Percentiles rank a stretch among this genome's conserved stretches.
These are phyloP conservation scores for Colletotrichum sp. DNA, from an alignment of 2,329 filamentous ascomycete genomes.

Conservation along the genomic window DNA sequence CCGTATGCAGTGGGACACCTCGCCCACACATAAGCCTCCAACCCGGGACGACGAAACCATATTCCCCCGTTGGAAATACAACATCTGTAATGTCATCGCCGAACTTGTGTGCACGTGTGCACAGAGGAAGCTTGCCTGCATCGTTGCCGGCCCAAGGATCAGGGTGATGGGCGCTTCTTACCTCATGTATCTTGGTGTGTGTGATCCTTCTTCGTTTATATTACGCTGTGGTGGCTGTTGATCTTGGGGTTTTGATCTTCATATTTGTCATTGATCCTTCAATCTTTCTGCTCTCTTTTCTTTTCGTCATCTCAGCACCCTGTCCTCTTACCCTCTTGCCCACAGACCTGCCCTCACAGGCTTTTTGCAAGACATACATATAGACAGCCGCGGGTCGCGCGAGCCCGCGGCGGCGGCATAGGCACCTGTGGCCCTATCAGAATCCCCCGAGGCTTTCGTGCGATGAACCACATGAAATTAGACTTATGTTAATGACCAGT, in stretches of 20 bases:
- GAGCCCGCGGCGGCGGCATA: background rate
- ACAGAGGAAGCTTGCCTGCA: background rate
- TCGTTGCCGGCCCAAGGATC: background rate
- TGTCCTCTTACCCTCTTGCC: background rate
- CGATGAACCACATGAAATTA: background rate
- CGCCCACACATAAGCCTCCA: background rate
- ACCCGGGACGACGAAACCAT: background rate
- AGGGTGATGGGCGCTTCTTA: background rate
- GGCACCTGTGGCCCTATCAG: background rate
- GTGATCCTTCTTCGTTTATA: background rate
- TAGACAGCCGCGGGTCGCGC: background rate
- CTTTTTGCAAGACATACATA: background rate
- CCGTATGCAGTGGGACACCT: background rate
- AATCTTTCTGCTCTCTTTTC: background rate
- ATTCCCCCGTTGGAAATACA: background rate
- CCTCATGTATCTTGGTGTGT: background rate
- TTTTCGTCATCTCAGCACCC: background rate
- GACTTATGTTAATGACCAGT: background rate
- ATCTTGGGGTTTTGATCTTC: background rate
- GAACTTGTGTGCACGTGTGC: background rate
- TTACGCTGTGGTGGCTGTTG: background rate
- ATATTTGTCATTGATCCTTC: background rate
- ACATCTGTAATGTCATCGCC: background rate
- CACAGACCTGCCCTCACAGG: background rate
- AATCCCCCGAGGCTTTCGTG: background rate